Conservation (phyloP, 345 rosid genomes). For the Diplotaxis tenuifolia region DNA sequence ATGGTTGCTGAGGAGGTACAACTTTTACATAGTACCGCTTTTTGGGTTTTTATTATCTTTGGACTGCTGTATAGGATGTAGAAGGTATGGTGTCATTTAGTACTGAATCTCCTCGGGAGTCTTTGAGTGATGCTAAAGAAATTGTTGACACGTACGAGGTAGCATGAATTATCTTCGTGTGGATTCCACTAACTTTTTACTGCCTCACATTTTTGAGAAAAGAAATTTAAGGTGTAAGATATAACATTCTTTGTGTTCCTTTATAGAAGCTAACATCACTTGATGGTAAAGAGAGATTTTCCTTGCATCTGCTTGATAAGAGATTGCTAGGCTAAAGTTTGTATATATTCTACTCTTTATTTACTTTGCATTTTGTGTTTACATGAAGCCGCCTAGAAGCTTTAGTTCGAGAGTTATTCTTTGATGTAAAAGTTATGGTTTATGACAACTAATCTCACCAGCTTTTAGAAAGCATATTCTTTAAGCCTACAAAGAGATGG, state of each 20-base stretch:
- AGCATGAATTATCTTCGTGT: slow-evolving; percentile 23
- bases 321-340: slow-evolving; percentile 88
- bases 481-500: too few species aligned
- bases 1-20: too few species aligned
- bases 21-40: neutral
- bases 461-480: too few species aligned
- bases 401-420: too few species aligned
- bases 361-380: too few species aligned
- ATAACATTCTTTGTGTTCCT: slow-evolving; percentile 10
- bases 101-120: slow-evolving; percentile 88
- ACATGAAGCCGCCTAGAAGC: too few species aligned
- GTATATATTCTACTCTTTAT: slow-evolving; percentile 26
- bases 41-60: neutral
- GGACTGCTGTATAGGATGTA: slow-evolving; percentile 53
- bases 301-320: slow-evolving; percentile 91
- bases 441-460: too few species aligned
- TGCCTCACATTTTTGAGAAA: slow-evolving; percentile 12
- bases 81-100: slow-evolving; percentile 99
- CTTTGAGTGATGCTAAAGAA: slow-evolving; percentile 93
- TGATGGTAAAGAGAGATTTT: slow-evolving; percentile 96
- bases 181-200: slow-evolving; percentile 4
- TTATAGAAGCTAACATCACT: slow-evolving; percentile 88
- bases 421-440: too few species aligned
- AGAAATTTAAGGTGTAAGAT: neutral
- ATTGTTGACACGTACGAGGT: slow-evolving; percentile 93